Conservation (phyloP, 352 stramenopile species). For the Phytopythium chamaehyphon region DNA sequence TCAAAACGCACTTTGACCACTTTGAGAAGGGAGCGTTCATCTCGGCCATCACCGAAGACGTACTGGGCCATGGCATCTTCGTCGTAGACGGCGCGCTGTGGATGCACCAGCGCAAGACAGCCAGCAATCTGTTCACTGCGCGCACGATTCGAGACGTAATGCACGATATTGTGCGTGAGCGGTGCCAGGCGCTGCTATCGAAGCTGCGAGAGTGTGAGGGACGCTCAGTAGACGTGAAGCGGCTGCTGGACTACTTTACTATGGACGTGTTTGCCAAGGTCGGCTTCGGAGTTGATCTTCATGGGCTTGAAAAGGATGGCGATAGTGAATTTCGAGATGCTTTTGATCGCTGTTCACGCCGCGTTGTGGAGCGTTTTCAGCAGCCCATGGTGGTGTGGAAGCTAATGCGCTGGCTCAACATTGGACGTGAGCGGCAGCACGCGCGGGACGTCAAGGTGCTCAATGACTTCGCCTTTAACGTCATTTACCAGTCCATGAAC, state of each 20-base stretch:
- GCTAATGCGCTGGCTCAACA: slow-evolving; percentile 29
- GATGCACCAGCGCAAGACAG: slow-evolving; percentile 76
- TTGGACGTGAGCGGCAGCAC: slow-evolving; percentile 34
- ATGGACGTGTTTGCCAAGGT: slow-evolving; percentile 77
- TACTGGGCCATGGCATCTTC: slow-evolving; percentile 84
- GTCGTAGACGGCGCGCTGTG: slow-evolving; percentile 57
- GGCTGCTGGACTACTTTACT: slow-evolving; percentile 53
- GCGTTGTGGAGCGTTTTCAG: slow-evolving; percentile 32
- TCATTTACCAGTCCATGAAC: slow-evolving; percentile 32
- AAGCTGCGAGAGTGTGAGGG: slow-evolving; percentile 18
- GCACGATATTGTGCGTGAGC: slow-evolving; percentile 42
- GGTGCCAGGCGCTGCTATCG: slow-evolving; percentile 27
- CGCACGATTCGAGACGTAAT: slow-evolving; percentile 51
- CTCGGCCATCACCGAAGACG: slow-evolving; percentile 31
- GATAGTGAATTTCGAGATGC: slow-evolving; percentile 26
- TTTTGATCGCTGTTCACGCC: slow-evolving; percentile 31
- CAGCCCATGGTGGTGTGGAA: slow-evolving; percentile 37
- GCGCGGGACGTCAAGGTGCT: slow-evolving; percentile 21
- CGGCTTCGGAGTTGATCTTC: slow-evolving; percentile 62
- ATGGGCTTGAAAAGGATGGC: slow-evolving; percentile 33
- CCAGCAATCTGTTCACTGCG: slow-evolving; percentile 86
- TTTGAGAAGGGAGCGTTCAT: slow-evolving; percentile 65
- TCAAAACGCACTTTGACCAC: slow-evolving; percentile 67
- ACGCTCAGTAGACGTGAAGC: slow-evolving; percentile 37
- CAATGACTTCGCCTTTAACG: slow-evolving; percentile 24